Evolutionary conservation across 202 grass and related monocot species (phyloP).

Genomic region (Panicum hallii): DNA sequence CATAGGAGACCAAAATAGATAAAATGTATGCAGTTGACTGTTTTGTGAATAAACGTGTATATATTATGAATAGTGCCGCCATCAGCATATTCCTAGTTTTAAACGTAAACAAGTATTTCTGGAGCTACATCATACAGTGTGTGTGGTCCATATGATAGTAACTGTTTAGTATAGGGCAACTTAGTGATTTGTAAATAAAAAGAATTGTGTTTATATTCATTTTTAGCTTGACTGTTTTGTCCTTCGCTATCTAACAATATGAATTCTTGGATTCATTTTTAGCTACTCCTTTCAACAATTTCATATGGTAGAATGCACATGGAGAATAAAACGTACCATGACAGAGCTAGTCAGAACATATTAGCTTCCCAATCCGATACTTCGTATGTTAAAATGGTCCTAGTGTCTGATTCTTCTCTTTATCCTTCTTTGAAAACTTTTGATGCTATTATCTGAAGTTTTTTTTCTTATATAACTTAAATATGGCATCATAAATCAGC

Average conservation of each 20-base stretch:
- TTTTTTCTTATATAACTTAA: conserved; percentile 1
- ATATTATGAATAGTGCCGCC: not conserved
- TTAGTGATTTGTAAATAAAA: not conserved
- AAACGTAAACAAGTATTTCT: not conserved
- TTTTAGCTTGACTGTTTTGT: not conserved
- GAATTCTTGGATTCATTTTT: not conserved
- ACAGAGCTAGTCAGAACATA: not conserved
- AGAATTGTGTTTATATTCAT: not conserved
- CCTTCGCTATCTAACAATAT: not conserved
- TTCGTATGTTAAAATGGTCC: not conserved
- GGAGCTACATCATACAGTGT: not conserved
- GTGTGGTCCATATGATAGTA: not conserved
- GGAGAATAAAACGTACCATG: not conserved
- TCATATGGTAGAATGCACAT: not conserved
- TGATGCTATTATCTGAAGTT: not conserved
- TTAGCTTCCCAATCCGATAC: not conserved
- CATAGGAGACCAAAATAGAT: not conserved
- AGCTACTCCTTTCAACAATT: not conserved
- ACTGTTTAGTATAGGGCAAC: not conserved
- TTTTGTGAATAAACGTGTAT: conserved; percentile 6
- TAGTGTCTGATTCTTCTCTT: not conserved
- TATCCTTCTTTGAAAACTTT: not conserved
- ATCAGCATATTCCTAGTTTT: not conserved
- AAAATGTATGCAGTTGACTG: not conserved
- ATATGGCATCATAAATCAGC: not conserved